Base-by-base conservation (phyloP, 192 early-diverging fungal genomes). In the Geranomyces variabilis region DNA sequence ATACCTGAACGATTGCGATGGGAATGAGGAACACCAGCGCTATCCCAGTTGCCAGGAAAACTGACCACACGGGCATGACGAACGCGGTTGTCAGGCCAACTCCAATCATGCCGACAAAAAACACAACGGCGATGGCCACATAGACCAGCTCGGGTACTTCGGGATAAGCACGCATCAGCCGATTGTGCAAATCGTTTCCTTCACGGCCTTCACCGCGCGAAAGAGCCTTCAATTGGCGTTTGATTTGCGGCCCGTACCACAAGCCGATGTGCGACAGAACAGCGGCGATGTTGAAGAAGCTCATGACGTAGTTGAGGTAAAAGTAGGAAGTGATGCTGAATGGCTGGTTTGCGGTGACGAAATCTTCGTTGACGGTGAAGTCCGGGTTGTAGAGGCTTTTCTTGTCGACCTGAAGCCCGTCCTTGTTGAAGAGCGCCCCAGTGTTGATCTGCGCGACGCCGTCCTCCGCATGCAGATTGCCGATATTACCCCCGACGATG, bases 1-100 rank as follows among this genome's bases (percentile, higher is more conserved):
- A n/a, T n/a, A n/a, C n/a, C n/a, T n/a, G n/a, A 66, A 96, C 89
- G 47, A 94, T 90, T 69, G 92, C 94, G 43, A 96, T 87, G 21
- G 78, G 78, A 15, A 75, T 5, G 12, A 79, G 34, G 34, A 68
- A 68, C 30, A 75, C 22, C 4, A 44, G 48, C 33, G 58, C 33
- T 4, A 79, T 59, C 26, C 51, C 33, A 36, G 63, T 49, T 4
- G 62, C 41, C n/a, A 80, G 69, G 28, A 77, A 62, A 19, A 77
- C 70, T 24, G 85, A 90, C 87, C 90, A 93, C 89, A 88, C 91
- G n/a, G 91, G 91, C 63, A 94, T 86, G 13, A 78, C 74, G 21
- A 88, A 84, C 13, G 80, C 79, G 63, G 85, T 89, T 19, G 57
- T 45, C 74, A 83, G 75, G 59, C 83, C 78, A 34, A 82, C 77